These are phyloP conservation scores for Chaetoceros muelleri DNA, from an alignment of 108 stramenopile species.

Conservation along the genomic window DNA sequence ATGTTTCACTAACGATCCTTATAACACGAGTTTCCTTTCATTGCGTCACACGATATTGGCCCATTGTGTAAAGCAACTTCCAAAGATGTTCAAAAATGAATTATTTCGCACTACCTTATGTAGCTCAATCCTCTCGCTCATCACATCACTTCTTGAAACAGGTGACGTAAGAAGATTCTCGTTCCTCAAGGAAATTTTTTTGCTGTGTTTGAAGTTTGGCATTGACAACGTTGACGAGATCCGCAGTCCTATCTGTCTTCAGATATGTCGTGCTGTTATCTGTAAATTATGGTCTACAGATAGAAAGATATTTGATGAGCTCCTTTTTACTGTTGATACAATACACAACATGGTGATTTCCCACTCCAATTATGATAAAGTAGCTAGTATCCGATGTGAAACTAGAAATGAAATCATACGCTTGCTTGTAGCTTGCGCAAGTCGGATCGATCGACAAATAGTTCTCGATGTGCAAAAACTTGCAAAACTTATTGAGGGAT, in stretches of 20 bases:
- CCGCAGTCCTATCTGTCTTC: not conserved
- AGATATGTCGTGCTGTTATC: not conserved
- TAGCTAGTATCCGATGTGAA: not conserved
- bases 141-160: not conserved
- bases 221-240: not conserved
- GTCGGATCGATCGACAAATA: not conserved
- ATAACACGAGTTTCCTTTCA: not conserved
- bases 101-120: not conserved
- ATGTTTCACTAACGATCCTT: too few relatives aligned
- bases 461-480: not conserved
- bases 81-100: not conserved
- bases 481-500: not conserved
- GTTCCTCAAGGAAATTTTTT: not conserved
- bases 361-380: not conserved
- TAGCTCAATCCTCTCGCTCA: not conserved
- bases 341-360: not conserved
- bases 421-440: not conserved
- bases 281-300: too few relatives aligned
- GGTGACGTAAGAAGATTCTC: not conserved
- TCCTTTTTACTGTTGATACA: not conserved
- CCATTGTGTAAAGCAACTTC: not conserved
- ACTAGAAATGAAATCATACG: not conserved
- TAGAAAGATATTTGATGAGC: too few relatives aligned
- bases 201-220: not conserved
- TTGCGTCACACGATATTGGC: not conserved